Evolutionary conservation across 805 yeast species (phyloP).

Genomic region (Pichia nakasei): DNA sequence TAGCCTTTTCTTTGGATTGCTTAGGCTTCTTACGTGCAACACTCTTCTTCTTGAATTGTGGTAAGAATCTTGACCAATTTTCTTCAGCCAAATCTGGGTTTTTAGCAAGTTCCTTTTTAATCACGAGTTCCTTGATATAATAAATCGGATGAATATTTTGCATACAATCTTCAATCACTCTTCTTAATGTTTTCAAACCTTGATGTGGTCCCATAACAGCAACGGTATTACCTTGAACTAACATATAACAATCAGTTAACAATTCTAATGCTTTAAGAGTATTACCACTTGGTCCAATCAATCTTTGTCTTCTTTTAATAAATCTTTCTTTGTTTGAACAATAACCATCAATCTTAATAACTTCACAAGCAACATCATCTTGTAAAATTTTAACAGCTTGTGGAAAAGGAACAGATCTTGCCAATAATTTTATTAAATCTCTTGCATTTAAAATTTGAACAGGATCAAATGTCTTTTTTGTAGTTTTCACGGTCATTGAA

Average conservation of each 20-base stretch:
- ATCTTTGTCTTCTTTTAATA: constrained; percentile 89
- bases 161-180: constrained; percentile 98
- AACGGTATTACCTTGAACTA: constrained; percentile 96
- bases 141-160: constrained; percentile 94
- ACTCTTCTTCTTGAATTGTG: constrained; percentile 92
- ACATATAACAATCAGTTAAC: constrained; percentile 87
- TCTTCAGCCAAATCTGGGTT: constrained; percentile 93
- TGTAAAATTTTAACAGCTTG: constrained; percentile 89
- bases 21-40: constrained; percentile 88
- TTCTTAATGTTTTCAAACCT: constrained; percentile 83
- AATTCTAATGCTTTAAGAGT: constrained; percentile 92
- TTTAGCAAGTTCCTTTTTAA: constrained; percentile 88
- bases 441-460: constrained; percentile 89
- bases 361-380: constrained; percentile 93
- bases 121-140: constrained; percentile 95
- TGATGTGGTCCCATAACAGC: constrained; percentile 94
- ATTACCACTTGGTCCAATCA: constrained; percentile 95
- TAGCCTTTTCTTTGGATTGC: constrained; percentile 50
- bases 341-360: constrained; percentile 85
- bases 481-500: constrained; percentile 93
- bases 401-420: constrained; percentile 94
- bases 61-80: constrained; percentile 94
- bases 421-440: constrained; percentile 85
- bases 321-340: constrained; percentile 90
- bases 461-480: constrained; percentile 93